A percentile compares a stretch with the other conserved stretches of the same genome.
phyloP scores from a whole-genome alignment of 352 stramenopile species.

The Thraustotheca clavata region DNA sequence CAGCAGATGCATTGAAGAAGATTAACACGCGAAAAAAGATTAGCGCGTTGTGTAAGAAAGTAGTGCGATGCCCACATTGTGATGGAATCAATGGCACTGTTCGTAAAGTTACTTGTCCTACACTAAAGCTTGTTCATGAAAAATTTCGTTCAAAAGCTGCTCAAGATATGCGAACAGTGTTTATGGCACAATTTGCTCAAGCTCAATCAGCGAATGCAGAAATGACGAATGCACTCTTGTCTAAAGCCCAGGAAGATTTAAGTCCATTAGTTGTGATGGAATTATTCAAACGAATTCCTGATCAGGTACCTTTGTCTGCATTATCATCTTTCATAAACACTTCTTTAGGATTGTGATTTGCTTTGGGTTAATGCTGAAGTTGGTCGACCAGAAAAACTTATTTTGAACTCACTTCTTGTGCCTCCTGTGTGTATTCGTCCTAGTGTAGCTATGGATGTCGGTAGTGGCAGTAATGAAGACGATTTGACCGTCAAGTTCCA shows the following conservation, averaged over 20 bases:
- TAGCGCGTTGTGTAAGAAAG: conserved; percentile 95
- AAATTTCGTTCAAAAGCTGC: conserved; percentile 89
- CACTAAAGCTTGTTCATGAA: conserved; percentile 98
- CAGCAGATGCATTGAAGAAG: conserved; percentile 64
- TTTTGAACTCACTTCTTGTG: conserved; percentile 96
- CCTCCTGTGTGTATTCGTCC: conserved; percentile 98
- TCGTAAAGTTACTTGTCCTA: conserved; percentile 95
- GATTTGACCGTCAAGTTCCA: conserved; percentile 99
- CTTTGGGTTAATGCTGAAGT: conserved; percentile 94
- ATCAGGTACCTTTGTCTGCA: conserved; percentile 47
- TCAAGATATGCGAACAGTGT: conserved; percentile 76
- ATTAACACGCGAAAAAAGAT: conserved; percentile 91
- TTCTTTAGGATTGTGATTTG: conserved; percentile 87
- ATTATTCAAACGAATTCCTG: conserved; percentile 93
- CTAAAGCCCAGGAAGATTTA: conserved; percentile 87
- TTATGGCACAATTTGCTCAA: conserved; percentile 73
- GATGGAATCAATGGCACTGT: conserved; percentile 94
- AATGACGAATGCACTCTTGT: conserved; percentile 57
- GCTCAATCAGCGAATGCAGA: conserved; percentile 78
- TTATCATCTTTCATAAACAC: neutral
- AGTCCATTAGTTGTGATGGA: conserved; percentile 88
- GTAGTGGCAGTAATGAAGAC: conserved; percentile 95
- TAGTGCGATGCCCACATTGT: conserved; percentile 93
- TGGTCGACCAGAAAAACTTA: conserved; percentile 95
- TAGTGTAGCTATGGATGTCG: conserved; percentile 96